Base-by-base conservation (phyloP, 1,284 basidiomycete genomes). In the Phellopilus nigrolimitatus region DNA sequence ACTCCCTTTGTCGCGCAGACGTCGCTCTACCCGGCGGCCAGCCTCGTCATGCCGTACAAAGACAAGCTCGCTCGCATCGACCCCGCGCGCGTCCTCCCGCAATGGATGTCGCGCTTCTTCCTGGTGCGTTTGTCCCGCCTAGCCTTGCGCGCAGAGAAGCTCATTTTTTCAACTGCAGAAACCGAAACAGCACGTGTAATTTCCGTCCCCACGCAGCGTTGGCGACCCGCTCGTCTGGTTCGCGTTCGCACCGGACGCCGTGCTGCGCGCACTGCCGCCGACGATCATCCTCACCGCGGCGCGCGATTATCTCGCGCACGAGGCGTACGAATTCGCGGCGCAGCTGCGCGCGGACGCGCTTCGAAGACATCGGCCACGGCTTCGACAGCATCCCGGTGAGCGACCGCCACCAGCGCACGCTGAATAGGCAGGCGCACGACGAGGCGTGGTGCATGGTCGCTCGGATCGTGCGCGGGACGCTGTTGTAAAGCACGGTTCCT, bases 401-500 rank as follows among this genome's bases (percentile, higher is more conserved):
- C 1, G 57, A 55, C 24, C 49, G 37, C 38, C 53, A 55, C 33
- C 57, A 60, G 50, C 38, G 59, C 33, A 41, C 51, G 42, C 37
- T 56, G 28, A 59, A 61, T 33, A 38, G 28, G 7, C 47, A 48
- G 13, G 61, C 61, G 30, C 54, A 56, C 39, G 54, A 62, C 17
- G 59, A 58, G 41, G 60, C 60, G 21, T 62, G 60, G 60, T 56
- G 57, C 6, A 61, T 61, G 60, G 59, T 62, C 34, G 50, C 49
- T 21, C 40, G 52, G 4, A 54, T 54, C 15, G 59, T 62, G 51
- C 38, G 49, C 31, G 47, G 54, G 27, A 55, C 48, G 40, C 50
- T 61, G 28, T 5, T 49, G 8, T 53, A 28, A 52, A n/a, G n/a
- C n/a, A n/a, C n/a, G n/a, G n/a, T n/a, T n/a, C n/a, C n/a, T n/a